Evolutionary conservation across 192 early-diverging fungal genomes (phyloP), one percentile per base, ranked within the genome.

Genomic region (Entomortierella beljakovae): DNA sequence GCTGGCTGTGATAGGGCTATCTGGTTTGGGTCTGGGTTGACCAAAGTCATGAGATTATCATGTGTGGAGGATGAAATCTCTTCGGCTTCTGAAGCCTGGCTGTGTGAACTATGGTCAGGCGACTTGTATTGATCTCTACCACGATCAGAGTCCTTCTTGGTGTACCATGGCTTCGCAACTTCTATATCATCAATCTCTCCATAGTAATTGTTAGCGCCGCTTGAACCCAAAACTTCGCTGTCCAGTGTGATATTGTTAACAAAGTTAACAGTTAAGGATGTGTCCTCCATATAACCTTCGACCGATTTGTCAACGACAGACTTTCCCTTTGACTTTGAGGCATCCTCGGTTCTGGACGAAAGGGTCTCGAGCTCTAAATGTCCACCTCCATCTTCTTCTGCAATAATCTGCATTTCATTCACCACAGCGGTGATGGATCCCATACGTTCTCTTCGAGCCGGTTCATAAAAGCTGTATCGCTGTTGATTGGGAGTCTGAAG

Each of bases 381-480:
- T 29, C 33, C 53, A 10, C 9, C 28, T 40, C 58, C 59, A 20
- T 68, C 52, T 37, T 68, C 68, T 16, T 70, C 61, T 6, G 23
- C 43, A 16, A 60, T 60, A 46, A 79, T 31, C 29, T 64, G 61
- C 61, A 79, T 69, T 37, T 79, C 75, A 23, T 58, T 70, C 1
- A 64, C 67, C 6, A 64, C 48, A 0, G 75, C 75, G 0, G 75
- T 70, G 35, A 79, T 64, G 0, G 75, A 79, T 7, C 40, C 68
- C 75, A 79, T 79, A 6, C 67, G 61, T 25, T 69, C 75, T 42
- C 75, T 61, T 1, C 57, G 61, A 29, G 60, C 65, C 11, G 60
- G 67, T 49, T 68, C 59, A 18, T 68, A 54, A 43, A 64, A 57
- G 31, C 65, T 57, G 23, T 68, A 50, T 28, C 54, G 52, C 3